A percentile compares a stretch with the other conserved stretches of the same genome.
Evolutionary conservation across 352 stramenopile genomes (phyloP).

Genomic region (Globisporangium splendens): DNA sequence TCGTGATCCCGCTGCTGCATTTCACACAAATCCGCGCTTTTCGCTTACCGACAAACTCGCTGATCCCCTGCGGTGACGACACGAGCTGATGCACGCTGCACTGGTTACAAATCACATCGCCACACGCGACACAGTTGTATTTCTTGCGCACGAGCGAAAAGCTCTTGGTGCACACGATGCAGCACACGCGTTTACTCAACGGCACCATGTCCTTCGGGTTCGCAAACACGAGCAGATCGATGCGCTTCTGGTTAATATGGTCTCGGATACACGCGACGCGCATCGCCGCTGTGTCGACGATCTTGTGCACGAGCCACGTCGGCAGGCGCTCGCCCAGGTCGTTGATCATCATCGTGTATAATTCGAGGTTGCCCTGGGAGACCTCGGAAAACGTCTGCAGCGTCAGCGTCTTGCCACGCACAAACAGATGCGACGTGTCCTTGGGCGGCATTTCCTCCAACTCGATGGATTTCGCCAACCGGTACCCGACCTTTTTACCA

Average conservation of each 20-base stretch:
- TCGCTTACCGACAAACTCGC: constrained; percentile 46
- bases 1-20: constrained; percentile 65
- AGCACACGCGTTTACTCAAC: constrained; percentile 70
- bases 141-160: constrained; percentile 86
- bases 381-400: constrained; percentile 70
- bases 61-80: constrained; percentile 36
- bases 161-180: constrained; percentile 74
- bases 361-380: constrained; percentile 54
- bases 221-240: constrained; percentile 72
- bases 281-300: constrained; percentile 72
- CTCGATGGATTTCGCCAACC: constrained; percentile 73
- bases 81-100: constrained; percentile 79
- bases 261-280: constrained; percentile 74
- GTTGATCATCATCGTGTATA: constrained; percentile 82
- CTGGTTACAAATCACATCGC: constrained; percentile 80
- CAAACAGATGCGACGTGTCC: constrained; percentile 51
- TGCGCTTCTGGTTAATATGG: constrained; percentile 68
- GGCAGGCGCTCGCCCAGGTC: constrained; percentile 70
- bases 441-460: constrained; percentile 42
- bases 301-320: constrained; percentile 81
- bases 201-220: constrained; percentile 68
- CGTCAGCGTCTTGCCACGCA: constrained; percentile 72
- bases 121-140: constrained; percentile 78
- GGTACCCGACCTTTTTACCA: constrained; percentile 60
- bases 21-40: constrained; percentile 78